Conservation (phyloP, 805 yeast genomes). For the Torulaspora gathmanii region DNA sequence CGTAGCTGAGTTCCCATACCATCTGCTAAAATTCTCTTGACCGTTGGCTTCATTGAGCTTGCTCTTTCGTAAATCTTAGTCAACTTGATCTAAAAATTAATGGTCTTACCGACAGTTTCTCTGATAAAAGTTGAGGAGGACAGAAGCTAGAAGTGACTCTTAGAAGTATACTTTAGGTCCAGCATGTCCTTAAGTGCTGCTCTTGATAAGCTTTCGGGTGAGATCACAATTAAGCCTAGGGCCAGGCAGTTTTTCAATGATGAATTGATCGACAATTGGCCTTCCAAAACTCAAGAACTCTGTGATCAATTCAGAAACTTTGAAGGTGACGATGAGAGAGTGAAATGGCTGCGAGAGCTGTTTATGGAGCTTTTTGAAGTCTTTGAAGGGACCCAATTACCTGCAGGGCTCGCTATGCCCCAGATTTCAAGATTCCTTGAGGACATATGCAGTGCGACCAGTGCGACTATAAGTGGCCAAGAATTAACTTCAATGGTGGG, state of each 20-base stretch:
- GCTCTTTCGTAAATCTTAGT: too few species aligned
- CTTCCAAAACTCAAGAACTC: conserved; percentile 11
- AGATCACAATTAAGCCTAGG: conserved; percentile 1
- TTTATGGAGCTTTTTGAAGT: conserved; percentile 19
- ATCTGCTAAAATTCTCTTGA: background rate
- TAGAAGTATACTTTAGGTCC: conserved; percentile 1
- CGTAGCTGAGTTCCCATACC: background rate
- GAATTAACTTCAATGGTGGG: conserved; percentile 21
- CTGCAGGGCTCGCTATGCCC: conserved; percentile 8
- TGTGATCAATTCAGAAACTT: conserved; percentile 11
- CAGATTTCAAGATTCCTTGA: conserved; percentile 14
- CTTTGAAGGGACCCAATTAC: conserved; percentile 13
- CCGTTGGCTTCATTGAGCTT: too few species aligned
- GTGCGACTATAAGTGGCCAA: conserved; percentile 6
- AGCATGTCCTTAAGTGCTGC: conserved; percentile 14
- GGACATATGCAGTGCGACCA: conserved; percentile 7
- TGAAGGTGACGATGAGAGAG: conserved; percentile 17
- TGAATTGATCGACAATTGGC: conserved; percentile 17
- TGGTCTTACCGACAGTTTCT: too few species aligned
- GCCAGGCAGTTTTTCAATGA: conserved; percentile 12
- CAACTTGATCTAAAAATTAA: too few species aligned
- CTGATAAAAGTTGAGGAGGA: too few species aligned
- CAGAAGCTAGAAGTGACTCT: background rate
- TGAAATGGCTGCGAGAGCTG: conserved; percentile 23
- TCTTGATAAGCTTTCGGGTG: conserved; percentile 17